phyloP scores from a whole-genome alignment of 192 early-diverging fungal genomes.

The Geranomyces variabilis region DNA sequence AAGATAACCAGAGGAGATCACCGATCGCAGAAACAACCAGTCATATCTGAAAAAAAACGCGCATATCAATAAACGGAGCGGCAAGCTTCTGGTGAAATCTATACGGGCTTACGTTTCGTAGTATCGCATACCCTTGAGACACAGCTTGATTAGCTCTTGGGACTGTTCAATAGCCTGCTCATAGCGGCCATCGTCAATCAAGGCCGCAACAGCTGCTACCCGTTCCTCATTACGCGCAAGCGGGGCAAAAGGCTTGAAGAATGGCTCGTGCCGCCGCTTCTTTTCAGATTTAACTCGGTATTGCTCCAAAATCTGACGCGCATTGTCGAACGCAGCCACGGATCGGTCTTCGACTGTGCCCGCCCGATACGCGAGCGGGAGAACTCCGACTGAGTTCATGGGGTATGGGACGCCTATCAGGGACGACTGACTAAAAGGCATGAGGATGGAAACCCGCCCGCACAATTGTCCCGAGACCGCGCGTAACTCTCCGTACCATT shows the following conservation, averaged over 20 bases:
- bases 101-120: conserved; percentile 79
- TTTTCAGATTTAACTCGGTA: conserved; percentile 80
- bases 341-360: conserved; percentile 75
- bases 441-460: background rate
- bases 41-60: conserved; percentile 65
- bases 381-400: conserved; percentile 90
- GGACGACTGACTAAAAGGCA: conserved; percentile 58
- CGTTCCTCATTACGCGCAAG: conserved; percentile 42
- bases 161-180: conserved; percentile 72
- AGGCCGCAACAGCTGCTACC: conserved; percentile 48
- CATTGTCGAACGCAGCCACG: conserved; percentile 76
- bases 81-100: background rate
- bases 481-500: conserved; percentile 64
- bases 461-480: background rate
- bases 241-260: conserved; percentile 76
- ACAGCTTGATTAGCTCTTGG: conserved; percentile 60
- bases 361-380: conserved; percentile 81
- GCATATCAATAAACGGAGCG: background rate
- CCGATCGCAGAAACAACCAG: conserved; percentile 87
- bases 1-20: conserved; percentile 81
- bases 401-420: conserved; percentile 86
- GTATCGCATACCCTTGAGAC: conserved; percentile 86
- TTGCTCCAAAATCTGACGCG: conserved; percentile 82
- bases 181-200: conserved; percentile 67
- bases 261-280: conserved; percentile 77